phyloP scores from a whole-genome alignment of 208 protist genomes.

The Polymyxa betae region DNA sequence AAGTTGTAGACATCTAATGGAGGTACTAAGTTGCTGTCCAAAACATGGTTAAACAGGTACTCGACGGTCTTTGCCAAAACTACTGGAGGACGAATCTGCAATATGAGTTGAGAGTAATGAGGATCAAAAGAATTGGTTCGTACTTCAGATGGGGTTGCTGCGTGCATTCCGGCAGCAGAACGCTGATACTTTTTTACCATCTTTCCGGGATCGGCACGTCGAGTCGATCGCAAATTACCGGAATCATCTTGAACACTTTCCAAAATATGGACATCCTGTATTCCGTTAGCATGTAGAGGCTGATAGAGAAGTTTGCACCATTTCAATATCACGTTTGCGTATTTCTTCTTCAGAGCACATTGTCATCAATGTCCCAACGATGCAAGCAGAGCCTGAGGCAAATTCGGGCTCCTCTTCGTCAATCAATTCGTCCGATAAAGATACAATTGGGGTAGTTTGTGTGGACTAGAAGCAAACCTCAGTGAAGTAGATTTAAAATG shows the following conservation, averaged over 20 bases:
- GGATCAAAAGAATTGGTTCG: too few relatives aligned
- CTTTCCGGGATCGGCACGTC: constrained; percentile 7
- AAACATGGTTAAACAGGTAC: background rate
- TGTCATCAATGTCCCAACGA: constrained; percentile 30
- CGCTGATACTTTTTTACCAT: constrained; percentile 52
- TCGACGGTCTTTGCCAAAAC: constrained; percentile 10
- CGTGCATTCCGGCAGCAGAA: background rate
- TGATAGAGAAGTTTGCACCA: background rate
- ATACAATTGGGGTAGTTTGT: background rate
- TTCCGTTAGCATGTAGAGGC: background rate
- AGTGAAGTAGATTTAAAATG: too few relatives aligned
- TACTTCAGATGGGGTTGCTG: background rate
- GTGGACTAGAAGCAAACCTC: background rate
- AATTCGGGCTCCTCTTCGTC: constrained; percentile 36
- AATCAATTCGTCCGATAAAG: background rate
- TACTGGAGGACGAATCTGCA: background rate
- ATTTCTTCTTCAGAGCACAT: constrained; percentile 47
- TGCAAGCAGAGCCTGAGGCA: constrained; percentile 11
- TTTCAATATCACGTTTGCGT: background rate
- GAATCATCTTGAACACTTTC: constrained; percentile 42
- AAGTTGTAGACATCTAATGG: constrained; percentile 36
- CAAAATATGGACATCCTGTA: constrained; percentile 13
- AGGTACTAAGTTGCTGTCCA: background rate
- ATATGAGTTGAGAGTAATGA: too few relatives aligned
- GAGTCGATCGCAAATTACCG: background rate